Evolutionary conservation across 176 grass and related monocot species (phyloP), one percentile per base, ranked within the genome.

Genomic region (Themeda triandra): DNA sequence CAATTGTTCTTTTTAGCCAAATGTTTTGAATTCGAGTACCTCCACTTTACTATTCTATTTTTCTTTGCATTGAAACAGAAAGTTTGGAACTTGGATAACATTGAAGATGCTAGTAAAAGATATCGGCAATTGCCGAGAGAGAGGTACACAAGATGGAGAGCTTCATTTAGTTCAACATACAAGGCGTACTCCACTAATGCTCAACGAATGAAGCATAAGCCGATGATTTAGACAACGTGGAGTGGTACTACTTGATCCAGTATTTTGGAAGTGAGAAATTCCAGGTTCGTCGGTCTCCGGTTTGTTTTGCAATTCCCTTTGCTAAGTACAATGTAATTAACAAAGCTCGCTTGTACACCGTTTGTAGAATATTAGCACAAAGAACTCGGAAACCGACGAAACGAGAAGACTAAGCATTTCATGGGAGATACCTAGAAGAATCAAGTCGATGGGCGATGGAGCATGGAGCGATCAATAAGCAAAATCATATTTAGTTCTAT

Each of bases 21-120:
- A 66, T 17, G 15, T 33, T 66, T 9, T 69, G 35, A 40, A 69
- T 69, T 69, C 2, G n/a, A 13, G 46, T 69, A 40, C 67, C 67
- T 69, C 8, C 10, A 1, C 18, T 40, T 23, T 39, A 36, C 1
- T 69, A 3, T 69, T 39, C 3, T 40, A 40, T 69, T 24, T n/a
- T 17, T 69, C 35, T 39, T 66, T 66, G 6, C 6, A 66, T 66
- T 35, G 15, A 66, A 35, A 66, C 15, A 66, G 30, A 66, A 66
- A 33, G 6, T 66, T 33, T 66, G 30, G 64, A 17, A 35, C 30
- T 66, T 68, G 10, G 66, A 68, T 11, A 8, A 37, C 9, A 5
- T 23, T 37, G 66, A 68, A 68, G 32, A 68, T 68, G 66, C 66
- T 37, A 68, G 14, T 32, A 73, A 73, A 73, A 46, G 70, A 73